These are phyloP conservation scores for Mucor plumbeus DNA, from an alignment of 371 early-diverging fungal genomes.

Conservation along the genomic window DNA sequence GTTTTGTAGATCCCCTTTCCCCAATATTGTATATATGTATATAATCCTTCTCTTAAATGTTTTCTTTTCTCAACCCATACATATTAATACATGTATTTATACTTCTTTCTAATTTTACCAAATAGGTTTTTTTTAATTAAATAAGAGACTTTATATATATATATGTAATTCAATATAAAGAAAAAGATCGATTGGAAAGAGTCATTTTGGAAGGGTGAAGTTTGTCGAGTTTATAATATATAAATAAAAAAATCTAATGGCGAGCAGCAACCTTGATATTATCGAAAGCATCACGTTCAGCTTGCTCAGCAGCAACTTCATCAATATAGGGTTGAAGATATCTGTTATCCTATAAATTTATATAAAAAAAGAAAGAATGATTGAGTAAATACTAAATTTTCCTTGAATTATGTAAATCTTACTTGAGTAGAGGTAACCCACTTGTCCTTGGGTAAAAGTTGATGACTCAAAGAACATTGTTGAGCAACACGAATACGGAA, in stretches of 20 bases:
- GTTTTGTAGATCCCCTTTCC: too few species aligned
- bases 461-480: conserved; percentile 77
- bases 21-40: too few species aligned
- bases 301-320: conserved; percentile 83
- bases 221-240: conserved; percentile 5
- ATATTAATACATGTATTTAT: too few species aligned
- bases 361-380: too few species aligned
- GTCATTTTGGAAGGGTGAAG: background rate
- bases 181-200: background rate
- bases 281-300: conserved; percentile 80
- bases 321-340: conserved; percentile 89
- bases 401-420: conserved; percentile 8
- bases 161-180: background rate
- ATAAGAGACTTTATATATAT: background rate
- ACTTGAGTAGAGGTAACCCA: conserved; percentile 84
- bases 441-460: conserved; percentile 70
- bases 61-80: too few species aligned
- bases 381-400: too few species aligned
- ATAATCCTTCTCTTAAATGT: too few species aligned
- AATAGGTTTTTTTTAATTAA: background rate
- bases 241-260: conserved; percentile 21
- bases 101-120: too few species aligned
- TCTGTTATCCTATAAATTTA: conserved; percentile 57
- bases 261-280: conserved; percentile 59
- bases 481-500: conserved; percentile 87